These are phyloP conservation scores for Tilletia walkeri DNA, from an alignment of 1,284 basidiomycete genomes.

Conservation along the genomic window DNA sequence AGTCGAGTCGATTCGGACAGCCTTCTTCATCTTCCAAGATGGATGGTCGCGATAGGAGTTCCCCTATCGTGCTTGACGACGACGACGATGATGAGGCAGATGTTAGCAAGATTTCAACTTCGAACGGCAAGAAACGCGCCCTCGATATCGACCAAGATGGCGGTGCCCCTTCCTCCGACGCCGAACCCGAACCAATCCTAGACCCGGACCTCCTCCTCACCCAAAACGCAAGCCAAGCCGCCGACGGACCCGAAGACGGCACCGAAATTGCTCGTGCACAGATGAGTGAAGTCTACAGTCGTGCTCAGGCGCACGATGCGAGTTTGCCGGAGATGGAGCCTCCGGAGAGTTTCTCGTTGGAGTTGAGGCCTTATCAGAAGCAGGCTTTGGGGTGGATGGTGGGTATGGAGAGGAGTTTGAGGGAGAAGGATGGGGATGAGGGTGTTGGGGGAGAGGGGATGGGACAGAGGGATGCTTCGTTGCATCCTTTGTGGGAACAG, in stretches of 20 bases:
- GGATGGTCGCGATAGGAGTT: conserved; percentile 51
- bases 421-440: not conserved
- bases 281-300: conserved; percentile 57
- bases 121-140: not conserved
- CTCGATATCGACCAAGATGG: not conserved
- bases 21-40: conserved; percentile 13
- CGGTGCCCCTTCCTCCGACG: not conserved
- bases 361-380: conserved; percentile 81
- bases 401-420: conserved; percentile 66
- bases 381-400: conserved; percentile 96
- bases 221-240: not conserved
- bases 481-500: conserved; percentile 96
- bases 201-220: not conserved
- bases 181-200: not conserved
- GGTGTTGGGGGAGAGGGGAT: conserved; percentile 5
- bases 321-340: conserved; percentile 79
- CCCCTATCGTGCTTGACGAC: conserved; percentile 37
- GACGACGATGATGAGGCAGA: not conserved
- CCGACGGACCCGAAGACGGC: conserved; percentile 33
- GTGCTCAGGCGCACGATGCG: conserved; percentile 73
- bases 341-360: conserved; percentile 73
- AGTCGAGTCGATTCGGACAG: not conserved
- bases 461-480: conserved; percentile 57
- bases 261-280: conserved; percentile 40
- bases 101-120: too few relatives aligned